Evolutionary conservation across 2,329 filamentous ascomycete species (phyloP), one percentile per base, ranked within the genome.

Genomic region (Fusarium bactridioides): DNA sequence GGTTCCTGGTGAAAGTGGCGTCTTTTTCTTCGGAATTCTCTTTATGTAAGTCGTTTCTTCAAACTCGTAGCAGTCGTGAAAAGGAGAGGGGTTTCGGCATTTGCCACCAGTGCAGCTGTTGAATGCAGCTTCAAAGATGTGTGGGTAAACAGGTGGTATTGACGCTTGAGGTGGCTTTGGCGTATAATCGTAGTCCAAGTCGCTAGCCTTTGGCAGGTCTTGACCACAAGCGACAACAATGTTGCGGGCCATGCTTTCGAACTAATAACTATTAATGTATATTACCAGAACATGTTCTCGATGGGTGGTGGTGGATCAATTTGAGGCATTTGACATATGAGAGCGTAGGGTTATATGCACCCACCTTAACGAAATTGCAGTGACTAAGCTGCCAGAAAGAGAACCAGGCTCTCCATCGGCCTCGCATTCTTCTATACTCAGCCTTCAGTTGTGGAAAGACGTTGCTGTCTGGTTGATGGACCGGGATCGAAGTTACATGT

Each of bases 311-410:
- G 15, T 7, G 15, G 7, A 19, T 29, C 3, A 31, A 31, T 16
- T 21, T 12, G 21, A 33, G 13, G 19, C 9, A 27, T 38, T 27
- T 2, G 23, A 18, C 19, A 8, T 27, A 38, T 25, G 19, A 12
- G 10, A 53, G 13, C 10, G 33, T n/a, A 38, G 10, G 25, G 7
- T 19, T 31, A 19, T 7, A 31, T 40, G 18, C 9, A 25, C 23
- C 4, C 29, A 66, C 63, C 59, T 63, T 66, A 16, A 66, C 59
- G n/a, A 66, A 66, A 37, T 66, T 56, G 21, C 63, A 66, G 23
- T 66, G 48, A 16, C 50, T 66, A 5, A 63, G 59, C 51, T 66
- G 63, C 59, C 63, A 66, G 35, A 66, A 66, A 35, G 58, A 66
- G 10, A 66, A 43, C 40, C 59, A 63, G 31, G 41, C 35, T 31